Base-by-base conservation (phyloP, 345 rosid genomes). In the Orychophragmus violaceus region DNA sequence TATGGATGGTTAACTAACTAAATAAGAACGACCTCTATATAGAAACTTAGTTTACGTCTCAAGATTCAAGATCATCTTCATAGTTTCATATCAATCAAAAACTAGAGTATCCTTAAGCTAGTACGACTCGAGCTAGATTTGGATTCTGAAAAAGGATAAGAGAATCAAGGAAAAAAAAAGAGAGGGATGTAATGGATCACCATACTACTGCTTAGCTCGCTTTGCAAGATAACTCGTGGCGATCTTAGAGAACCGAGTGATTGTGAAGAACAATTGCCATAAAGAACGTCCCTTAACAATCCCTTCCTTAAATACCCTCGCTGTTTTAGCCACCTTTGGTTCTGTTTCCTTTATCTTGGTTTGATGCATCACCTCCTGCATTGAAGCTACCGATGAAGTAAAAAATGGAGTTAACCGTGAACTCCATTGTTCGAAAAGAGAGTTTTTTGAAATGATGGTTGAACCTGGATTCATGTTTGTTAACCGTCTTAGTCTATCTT, bases 401-500 rank as follows among this genome's bases (percentile, higher is more conserved):
- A 84, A 82, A 36, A 66, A 81, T 35, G 45, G 69, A 66, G 82
- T 81, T 80, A 81, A 84, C 52, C 52, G 28, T 51, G 42, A 21
- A 48, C 48, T 65, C 60, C 58, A 49, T 19, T n/a, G 7, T 6
- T 21, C 5, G 35, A 12, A 24, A 29, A 33, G 4, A 50, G 37
- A 52, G 36, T 18, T 23, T 18, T 23, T 2, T 18, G 9, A 28
- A 58, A 49, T 50, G 8, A 30, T 32, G 23, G n/a, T 8, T 51
- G 65, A 49, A 80, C 92, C 85, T 56, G 84, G 84, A 54, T 79
- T 19, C 68, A 71, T 74, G 71, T 79, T 76, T 14, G 87, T 78
- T 10, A 92, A 67, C 62, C 78, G 52, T 21, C 86, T 86, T 63
- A 92, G 76, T 69, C 85, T 84, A 82, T 89, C 95, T 79, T 89